Conservation (phyloP, 495 filamentous ascomycete genomes). For the Penicillium verhagenii region DNA sequence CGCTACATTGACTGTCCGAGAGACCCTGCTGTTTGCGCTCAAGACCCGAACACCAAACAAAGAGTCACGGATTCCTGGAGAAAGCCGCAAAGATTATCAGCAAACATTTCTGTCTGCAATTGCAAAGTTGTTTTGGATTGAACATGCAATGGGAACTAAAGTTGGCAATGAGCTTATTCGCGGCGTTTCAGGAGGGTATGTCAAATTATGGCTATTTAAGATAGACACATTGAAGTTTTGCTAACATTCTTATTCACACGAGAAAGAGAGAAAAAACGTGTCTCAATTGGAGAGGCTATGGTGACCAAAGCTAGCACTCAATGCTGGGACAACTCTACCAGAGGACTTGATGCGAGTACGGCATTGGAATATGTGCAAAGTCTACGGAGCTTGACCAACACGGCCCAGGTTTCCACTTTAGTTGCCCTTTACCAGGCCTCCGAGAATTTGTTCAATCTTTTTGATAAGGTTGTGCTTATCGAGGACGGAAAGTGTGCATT, state of each 20-base stretch:
- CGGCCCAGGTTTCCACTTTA: constrained; percentile 56
- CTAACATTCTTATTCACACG: not conserved
- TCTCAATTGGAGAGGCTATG: constrained; percentile 68
- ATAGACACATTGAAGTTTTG: too few species aligned
- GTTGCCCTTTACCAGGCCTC: constrained; percentile 74
- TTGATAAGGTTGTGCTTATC: constrained; percentile 70
- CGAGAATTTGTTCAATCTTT: constrained; percentile 64
- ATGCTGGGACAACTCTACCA: constrained; percentile 70
- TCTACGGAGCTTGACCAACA: constrained; percentile 61
- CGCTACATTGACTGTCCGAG: constrained; percentile 65
- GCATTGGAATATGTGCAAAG: constrained; percentile 66
- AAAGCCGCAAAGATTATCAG: constrained; percentile 61
- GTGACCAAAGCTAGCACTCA: constrained; percentile 62
- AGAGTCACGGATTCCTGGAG: constrained; percentile 55
- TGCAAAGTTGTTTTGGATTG: constrained; percentile 75
- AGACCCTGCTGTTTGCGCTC: constrained; percentile 70
- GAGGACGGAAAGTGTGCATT: constrained; percentile 66
- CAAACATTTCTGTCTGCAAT: constrained; percentile 67
- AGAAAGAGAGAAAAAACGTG: constrained; percentile 62
- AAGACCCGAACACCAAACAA: constrained; percentile 67
- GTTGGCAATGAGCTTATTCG: constrained; percentile 66
- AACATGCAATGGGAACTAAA: constrained; percentile 65
- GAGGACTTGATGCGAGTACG: constrained; percentile 66
- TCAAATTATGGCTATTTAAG: too few species aligned
- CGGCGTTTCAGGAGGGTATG: constrained; percentile 63